These are phyloP conservation scores for Liquidambar formosana DNA, from an alignment of 164 flowering plant species.

Conservation along the genomic window DNA sequence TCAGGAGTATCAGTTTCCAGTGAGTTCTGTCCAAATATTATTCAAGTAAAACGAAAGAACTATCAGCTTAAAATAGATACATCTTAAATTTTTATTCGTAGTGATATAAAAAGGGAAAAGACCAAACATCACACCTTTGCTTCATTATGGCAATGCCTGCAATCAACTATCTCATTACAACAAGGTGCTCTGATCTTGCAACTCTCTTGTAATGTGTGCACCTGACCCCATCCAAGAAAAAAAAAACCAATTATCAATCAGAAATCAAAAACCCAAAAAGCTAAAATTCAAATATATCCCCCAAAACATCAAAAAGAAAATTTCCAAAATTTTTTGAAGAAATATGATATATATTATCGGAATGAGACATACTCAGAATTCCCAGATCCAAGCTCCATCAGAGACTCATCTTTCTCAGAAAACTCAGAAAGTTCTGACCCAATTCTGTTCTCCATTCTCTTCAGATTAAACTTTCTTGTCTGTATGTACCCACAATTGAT, in stretches of 20 bases:
- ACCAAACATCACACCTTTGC: conserved; percentile 54
- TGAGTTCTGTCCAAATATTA: conserved; percentile 49
- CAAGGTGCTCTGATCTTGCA: conserved; percentile 94
- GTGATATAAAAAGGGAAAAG: not conserved
- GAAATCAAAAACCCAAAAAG: not conserved
- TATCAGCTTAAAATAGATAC: not conserved
- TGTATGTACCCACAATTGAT: too few species aligned
- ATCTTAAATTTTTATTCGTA: not conserved
- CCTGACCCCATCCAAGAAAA: conserved; percentile 27
- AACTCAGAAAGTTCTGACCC: conserved; percentile 2
- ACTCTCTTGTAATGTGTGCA: conserved; percentile 78
- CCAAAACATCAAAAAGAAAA: not conserved
- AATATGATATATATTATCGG: not conserved
- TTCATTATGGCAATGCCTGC: conserved; percentile 97
- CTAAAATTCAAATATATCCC: not conserved
- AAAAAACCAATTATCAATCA: not conserved
- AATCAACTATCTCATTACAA: conserved; percentile 75
- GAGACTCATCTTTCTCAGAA: conserved; percentile 1
- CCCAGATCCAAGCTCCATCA: conserved; percentile 33
- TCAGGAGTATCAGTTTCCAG: conserved; percentile 50
- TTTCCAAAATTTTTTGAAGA: too few species aligned
- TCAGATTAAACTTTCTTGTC: too few species aligned
- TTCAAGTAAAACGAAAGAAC: not conserved
- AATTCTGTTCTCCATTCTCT: conserved; percentile 17
- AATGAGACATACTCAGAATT: conserved; percentile 37